phyloP scores from a whole-genome alignment of 1,139 yeast species.

The Saccharomycopsis hybrid region DNA sequence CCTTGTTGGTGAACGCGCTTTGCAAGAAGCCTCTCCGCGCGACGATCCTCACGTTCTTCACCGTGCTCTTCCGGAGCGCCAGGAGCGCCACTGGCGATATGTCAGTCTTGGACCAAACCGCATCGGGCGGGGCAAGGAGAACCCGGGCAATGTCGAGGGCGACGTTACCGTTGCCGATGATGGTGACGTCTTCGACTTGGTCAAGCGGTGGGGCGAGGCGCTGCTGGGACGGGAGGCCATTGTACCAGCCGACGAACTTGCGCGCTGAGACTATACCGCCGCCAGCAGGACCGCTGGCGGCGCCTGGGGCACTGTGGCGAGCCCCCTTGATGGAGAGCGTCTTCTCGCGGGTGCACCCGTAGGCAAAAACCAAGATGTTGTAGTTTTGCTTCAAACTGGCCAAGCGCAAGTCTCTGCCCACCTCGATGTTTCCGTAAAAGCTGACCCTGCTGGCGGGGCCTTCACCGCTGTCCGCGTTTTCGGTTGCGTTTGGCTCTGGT shows the following conservation, averaged over 20 bases:
- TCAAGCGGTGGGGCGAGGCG: conserved; percentile 48
- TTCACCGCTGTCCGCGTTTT: too few relatives aligned
- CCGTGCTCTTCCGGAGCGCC: conserved; percentile 43
- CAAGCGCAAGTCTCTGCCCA: conserved; percentile 49
- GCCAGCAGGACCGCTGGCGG: too few relatives aligned
- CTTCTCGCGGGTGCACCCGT: conserved; percentile 73
- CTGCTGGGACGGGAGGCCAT: conserved; percentile 67
- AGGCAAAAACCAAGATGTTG: conserved; percentile 70
- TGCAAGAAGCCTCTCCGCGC: conserved; percentile 82
- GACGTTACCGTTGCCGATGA: conserved; percentile 96
- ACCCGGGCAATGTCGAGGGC: conserved; percentile 88
- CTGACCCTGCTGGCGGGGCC: conserved; percentile 42
- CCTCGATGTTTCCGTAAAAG: conserved; percentile 68
- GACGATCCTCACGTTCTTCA: conserved; percentile 61
- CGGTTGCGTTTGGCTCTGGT: too few relatives aligned
- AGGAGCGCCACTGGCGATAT: conserved; percentile 58
- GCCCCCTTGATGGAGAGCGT: conserved; percentile 53
- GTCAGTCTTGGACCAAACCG: conserved; percentile 67
- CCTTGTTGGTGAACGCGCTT: conserved; percentile 90
- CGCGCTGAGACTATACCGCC: conserved; percentile 77
- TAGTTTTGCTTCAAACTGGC: conserved; percentile 46
- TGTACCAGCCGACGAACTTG: conserved; percentile 93
- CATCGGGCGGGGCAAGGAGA: conserved; percentile 50
- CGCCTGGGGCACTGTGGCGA: too few relatives aligned
- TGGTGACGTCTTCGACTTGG: conserved; percentile 57